Base-by-base conservation (phyloP, 768 basidiomycete species). In the Russula brevipes region DNA sequence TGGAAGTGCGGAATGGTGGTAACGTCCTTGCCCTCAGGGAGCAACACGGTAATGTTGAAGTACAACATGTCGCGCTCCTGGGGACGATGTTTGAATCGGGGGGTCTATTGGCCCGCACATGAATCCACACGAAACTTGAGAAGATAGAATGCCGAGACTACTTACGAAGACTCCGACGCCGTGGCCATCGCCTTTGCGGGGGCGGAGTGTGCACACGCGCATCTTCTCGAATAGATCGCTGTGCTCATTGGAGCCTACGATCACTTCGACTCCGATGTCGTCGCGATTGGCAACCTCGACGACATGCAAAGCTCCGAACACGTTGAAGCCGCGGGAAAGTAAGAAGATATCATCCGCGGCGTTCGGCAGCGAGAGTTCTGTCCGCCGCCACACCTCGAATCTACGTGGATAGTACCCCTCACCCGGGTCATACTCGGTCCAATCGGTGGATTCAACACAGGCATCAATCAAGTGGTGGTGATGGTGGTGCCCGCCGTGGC, bases 81-180 rank as follows among this genome's bases (percentile, higher is more conserved):
- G 31, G 33, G 44, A 47, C 17, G 60, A 19, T 16, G 60, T 12
- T 17, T 38, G 42, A 38, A 31, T 30, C 30, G 41, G 12, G 36
- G 54, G 1, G 49, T 45, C 64, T 64, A 50, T 59, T 35, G 42
- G 17, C 24, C 36, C 51, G 10, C 49, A 52, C 24, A 42, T 65
- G 38, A 65, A 30, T 14, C 4, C 24, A 51, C 44, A 46, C 17
- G 4, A 47, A 11, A 38, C 8, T 4, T 19, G 41, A 53, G 16
- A 2, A 38, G 16, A 35, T 5, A 35, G 8, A 9, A 41, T 31
- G 12, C 12, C 1, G 17, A 19, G 33, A 11, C 3, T 2, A 41
- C 64, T 63, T 41, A 65, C 64, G 33, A 65, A 58, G 4, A 65
- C 47, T 2, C 50, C 64, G 10, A 65, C 14, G 17, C 64, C 64